phyloP scores from a whole-genome alignment of 768 basidiomycete genomes.

The Phanerochaete carnosa region DNA sequence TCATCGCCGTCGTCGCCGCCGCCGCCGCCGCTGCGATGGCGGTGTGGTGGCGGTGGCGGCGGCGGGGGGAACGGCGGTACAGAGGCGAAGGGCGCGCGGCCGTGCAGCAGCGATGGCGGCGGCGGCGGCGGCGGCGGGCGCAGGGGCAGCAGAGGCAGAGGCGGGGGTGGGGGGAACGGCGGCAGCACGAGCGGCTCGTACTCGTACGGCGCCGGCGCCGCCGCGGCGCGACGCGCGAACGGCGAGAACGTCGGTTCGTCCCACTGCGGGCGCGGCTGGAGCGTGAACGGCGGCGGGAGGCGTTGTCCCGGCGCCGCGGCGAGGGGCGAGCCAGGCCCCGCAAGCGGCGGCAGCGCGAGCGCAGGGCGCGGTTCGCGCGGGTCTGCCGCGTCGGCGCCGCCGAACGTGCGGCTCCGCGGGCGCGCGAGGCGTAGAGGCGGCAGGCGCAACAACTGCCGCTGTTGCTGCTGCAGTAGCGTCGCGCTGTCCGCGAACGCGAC shows the following conservation, averaged over 20 bases:
- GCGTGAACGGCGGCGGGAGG: constrained; percentile 56
- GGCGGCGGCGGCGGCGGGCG: not conserved
- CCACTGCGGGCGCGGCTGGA: constrained; percentile 70
- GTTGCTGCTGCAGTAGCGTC: not conserved
- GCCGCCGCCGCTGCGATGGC: not conserved
- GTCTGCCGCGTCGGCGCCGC: not conserved
- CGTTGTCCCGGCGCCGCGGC: constrained; percentile 17
- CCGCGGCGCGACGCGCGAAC: constrained; percentile 18
- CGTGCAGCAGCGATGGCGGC: not conserved
- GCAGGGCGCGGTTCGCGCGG: not conserved
- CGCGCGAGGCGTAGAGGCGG: constrained; percentile 23
- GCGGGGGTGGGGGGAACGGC: not conserved
- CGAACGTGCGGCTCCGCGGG: constrained; percentile 13
- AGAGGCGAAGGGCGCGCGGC: not conserved
- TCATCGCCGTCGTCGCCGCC: constrained; percentile 8
- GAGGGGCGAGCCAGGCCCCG: constrained; percentile 18
- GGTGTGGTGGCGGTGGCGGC: not conserved
- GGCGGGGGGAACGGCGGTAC: not conserved
- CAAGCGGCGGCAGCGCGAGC: constrained; percentile 9
- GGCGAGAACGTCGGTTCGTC: constrained; percentile 40
- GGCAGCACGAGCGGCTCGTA: constrained; percentile 6
- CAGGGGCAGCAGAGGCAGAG: not conserved
- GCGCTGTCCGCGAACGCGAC: too few relatives aligned
- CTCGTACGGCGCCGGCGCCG: constrained; percentile 9
- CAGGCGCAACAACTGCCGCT: constrained; percentile 11